Base-by-base conservation (phyloP, 495 filamentous ascomycete species). In the Apodospora peruviana region DNA sequence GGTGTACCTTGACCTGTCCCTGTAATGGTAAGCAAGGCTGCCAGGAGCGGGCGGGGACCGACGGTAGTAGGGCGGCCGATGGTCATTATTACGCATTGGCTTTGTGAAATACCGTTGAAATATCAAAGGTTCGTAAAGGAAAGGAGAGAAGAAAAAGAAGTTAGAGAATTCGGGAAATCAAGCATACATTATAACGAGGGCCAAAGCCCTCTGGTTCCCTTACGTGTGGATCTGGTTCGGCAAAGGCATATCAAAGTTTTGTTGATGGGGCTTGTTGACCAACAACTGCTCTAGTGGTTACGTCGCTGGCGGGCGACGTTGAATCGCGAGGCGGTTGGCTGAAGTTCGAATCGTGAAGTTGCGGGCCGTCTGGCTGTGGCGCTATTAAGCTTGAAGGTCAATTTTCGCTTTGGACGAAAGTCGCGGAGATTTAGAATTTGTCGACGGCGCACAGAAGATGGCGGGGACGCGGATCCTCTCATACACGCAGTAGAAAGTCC, bases 1-100 rank as follows among this genome's bases (percentile, higher is more conserved):
- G 18, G 54, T 47, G 52, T 75, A 75, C 55, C 73, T 64, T 29
- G 72, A 74, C 61, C 72, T 70, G 39, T 42, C 17, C 7, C 27
- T 14, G 27, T 47, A 23, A 32, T 27, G 48, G 53, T 64, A 47
- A 66, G 58, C 25, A 19, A 19, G 50, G 25, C 29, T 27, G 17
- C 40, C 34, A 20, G 36, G 25, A 20, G 41, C 34, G 24, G 36
- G 25, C n/a, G 41, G 50, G 35, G 32, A 40, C 16, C 36, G 36
- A 11, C 10, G 27, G 14, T 32, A 32, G 14, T 38, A 38, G 5
- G 10, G 9, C 36, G 36, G 36, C 27, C 27, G 12, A 11, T n/a
- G 36, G 16, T 5, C 9, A 38, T 9, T 38, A 5, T 9, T 7
- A 5, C 16, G 8, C 36, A 17, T 38, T 38, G 36, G 10, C 5